A percentile compares a stretch with the other conserved stretches of the same genome.
phyloP scores from a whole-genome alignment of 2,329 filamentous ascomycete species.

The Blastomyces emzantsi region DNA sequence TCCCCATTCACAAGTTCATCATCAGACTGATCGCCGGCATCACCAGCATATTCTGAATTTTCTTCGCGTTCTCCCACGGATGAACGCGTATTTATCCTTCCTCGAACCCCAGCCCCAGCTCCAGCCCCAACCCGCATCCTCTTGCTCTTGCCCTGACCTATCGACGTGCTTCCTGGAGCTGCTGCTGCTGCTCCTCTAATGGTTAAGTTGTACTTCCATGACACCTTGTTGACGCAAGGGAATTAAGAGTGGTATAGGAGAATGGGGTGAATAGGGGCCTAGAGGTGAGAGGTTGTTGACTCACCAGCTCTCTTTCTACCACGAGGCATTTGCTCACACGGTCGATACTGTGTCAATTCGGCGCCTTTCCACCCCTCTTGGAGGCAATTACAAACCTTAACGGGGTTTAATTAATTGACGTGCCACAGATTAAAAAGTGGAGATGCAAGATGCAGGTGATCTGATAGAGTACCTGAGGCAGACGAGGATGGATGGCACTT shows the following conservation, averaged over 20 bases:
- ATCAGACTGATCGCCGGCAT: not conserved
- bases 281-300: not conserved
- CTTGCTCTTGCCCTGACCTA: not conserved
- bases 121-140: not conserved
- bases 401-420: not conserved
- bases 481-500: not conserved
- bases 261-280: not conserved
- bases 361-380: not conserved
- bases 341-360: not conserved
- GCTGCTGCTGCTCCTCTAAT: not conserved
- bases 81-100: not conserved
- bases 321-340: not conserved
- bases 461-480: too few species aligned
- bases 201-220: not conserved
- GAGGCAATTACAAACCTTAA: not conserved
- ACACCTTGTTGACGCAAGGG: not conserved
- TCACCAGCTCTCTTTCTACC: conserved; percentile 6
- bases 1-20: not conserved
- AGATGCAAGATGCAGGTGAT: not conserved
- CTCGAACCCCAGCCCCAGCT: not conserved
- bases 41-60: not conserved
- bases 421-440: not conserved
- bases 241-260: not conserved
- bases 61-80: not conserved
- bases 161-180: too few species aligned